Evolutionary conservation across 768 basidiomycete genomes (phyloP), one percentile per base, ranked within the genome.

Genomic region (Cystofilobasidium macerans): DNA sequence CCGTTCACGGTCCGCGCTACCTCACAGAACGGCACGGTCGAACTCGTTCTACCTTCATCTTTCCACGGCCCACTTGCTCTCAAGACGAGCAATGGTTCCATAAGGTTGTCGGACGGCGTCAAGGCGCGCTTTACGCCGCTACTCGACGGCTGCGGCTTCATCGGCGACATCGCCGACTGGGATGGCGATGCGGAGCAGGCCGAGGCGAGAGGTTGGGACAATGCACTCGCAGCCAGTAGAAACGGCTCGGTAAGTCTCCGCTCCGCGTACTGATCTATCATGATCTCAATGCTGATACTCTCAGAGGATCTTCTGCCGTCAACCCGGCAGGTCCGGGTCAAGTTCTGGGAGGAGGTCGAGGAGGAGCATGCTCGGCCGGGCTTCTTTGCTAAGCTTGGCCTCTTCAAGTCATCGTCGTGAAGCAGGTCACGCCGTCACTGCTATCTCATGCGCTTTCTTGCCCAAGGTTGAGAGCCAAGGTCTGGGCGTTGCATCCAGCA

Each of bases 51-150:
- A 35, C 62, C 62, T 6, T 53, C 48, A 13, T 54, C 48, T 13
- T 63, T 63, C 62, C 62, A 30, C 36, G 62, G 62, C 20, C 62
- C 62, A 7, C n/a, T 63, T 18, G 40, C 51, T 9, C 62, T 54
- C 11, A 1, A 13, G 0, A 63, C 51, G 36, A 26, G 1, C 2
- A 36, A 63, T 53, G 62, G 62, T 4, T 14, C n/a, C 0, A 32
- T 63, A 36, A 63, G 56, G 18, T 38, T 63, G 20, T 63, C 62
- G n/a, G n/a, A 51, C 2, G 1, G 26, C 12, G 35, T 63, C 3
- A 33, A 54, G 16, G 48, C 62, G 5, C 38, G 18, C 26, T 54
- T 54, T 30, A 63, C 62, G 3, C 36, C 48, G 0, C 22, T 56
- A 18, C 24, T n/a, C 2, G 40, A 40, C 26, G 62, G 53, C 6